These are phyloP conservation scores for Penicillium argentinense DNA, from an alignment of 495 filamentous ascomycete species.

Conservation along the genomic window DNA sequence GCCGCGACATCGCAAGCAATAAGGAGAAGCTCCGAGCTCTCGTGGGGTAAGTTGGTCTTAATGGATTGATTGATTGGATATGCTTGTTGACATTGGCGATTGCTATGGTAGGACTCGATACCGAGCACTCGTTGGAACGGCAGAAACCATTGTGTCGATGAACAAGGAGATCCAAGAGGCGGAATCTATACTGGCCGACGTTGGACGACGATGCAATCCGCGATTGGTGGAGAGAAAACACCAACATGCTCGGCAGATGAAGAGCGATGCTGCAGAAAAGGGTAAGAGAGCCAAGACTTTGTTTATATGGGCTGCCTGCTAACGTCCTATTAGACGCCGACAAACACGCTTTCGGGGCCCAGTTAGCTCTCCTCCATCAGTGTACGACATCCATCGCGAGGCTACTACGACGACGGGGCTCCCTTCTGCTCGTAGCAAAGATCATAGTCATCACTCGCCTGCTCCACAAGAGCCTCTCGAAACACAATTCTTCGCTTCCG, in stretches of 20 bases:
- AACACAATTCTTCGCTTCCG: slow-evolving; percentile 47
- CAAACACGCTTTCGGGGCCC: slow-evolving; percentile 57
- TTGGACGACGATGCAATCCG: slow-evolving; percentile 78
- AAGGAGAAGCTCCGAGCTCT: slow-evolving; percentile 84
- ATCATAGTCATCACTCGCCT: slow-evolving; percentile 74
- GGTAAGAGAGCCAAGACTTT: slow-evolving; percentile 32
- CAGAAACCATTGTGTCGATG: slow-evolving; percentile 90
- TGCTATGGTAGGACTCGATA: slow-evolving; percentile 66
- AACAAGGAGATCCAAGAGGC: slow-evolving; percentile 71
- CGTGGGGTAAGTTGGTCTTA: slow-evolving; percentile 64
- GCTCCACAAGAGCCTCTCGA: slow-evolving; percentile 64
- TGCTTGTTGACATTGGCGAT: slow-evolving; percentile 12
- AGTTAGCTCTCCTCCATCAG: slow-evolving; percentile 61
- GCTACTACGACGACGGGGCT: slow-evolving; percentile 57
- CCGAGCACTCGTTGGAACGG: slow-evolving; percentile 87
- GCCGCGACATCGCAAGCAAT: slow-evolving; percentile 71
- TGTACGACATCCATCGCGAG: slow-evolving; percentile 54
- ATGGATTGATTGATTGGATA: neutral
- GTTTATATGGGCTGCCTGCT: slow-evolving; percentile 4
- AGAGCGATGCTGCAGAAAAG: slow-evolving; percentile 42
- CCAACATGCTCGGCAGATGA: slow-evolving; percentile 60
- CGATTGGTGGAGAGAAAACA: slow-evolving; percentile 67
- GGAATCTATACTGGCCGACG: slow-evolving; percentile 65
- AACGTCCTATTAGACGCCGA: slow-evolving; percentile 45
- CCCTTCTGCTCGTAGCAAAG: slow-evolving; percentile 71